Evolutionary conservation across 208 protist genomes (phyloP).

Genomic region (Leptomonas seymouri): DNA sequence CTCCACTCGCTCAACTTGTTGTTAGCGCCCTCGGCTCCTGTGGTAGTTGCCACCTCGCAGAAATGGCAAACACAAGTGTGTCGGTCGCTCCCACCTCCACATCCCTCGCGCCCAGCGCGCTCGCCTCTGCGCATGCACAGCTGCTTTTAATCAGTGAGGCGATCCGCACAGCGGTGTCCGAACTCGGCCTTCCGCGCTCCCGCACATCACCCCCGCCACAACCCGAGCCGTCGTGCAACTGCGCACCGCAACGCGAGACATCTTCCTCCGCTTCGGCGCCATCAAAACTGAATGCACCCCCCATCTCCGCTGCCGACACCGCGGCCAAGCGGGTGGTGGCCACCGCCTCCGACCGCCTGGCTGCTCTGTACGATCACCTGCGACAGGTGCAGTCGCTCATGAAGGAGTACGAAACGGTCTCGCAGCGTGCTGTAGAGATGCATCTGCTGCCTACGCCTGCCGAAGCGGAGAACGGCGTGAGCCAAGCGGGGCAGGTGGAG

Average conservation of each 20-base stretch:
- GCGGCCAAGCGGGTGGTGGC: neutral
- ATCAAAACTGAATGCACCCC: neutral
- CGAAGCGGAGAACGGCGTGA: constrained; percentile 6
- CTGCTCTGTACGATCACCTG: constrained; percentile 24
- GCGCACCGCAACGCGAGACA: no score
- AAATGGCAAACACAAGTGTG: neutral
- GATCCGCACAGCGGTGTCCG: constrained; percentile 13
- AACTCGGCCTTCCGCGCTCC: constrained; percentile 3
- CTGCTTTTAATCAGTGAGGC: constrained; percentile 19
- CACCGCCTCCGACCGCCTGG: constrained; percentile 19
- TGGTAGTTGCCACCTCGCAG: neutral
- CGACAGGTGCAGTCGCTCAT: constrained; percentile 31
- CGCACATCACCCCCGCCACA: neutral
- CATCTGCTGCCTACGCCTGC: constrained; percentile 12
- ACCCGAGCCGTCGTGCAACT: no score
- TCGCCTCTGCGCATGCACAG: constrained; percentile 26
- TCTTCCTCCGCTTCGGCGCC: neutral
- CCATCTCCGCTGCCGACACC: no score
- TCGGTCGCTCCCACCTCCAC: neutral
- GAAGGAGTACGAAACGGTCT: constrained; percentile 37
- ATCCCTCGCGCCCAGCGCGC: neutral
- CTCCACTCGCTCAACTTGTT: no score
- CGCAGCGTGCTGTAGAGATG: constrained; percentile 30
- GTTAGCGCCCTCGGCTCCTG: no score
- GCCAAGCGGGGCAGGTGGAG: neutral